Evolutionary conservation across 2,329 filamentous ascomycete genomes (phyloP).

Genomic region (Arthroderma sp.): DNA sequence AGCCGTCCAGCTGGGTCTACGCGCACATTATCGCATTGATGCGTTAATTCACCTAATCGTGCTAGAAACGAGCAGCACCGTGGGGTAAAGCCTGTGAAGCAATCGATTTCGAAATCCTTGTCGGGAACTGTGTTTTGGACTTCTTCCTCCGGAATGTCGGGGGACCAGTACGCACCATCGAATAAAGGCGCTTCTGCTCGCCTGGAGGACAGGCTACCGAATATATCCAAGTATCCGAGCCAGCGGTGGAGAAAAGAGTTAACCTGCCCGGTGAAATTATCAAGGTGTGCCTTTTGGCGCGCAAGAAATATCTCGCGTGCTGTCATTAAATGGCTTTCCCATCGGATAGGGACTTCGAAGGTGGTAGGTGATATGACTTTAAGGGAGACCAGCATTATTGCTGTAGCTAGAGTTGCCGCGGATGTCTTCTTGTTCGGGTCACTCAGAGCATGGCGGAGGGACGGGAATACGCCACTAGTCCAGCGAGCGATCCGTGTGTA

Average conservation of each 20-base stretch:
- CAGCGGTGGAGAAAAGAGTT: constrained; percentile 67
- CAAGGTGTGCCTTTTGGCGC: constrained; percentile 48
- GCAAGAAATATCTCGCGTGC: constrained; percentile 63
- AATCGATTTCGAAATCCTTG: constrained; percentile 61
- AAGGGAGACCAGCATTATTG: constrained; percentile 72
- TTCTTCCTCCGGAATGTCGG: constrained; percentile 13
- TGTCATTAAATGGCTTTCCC: constrained; percentile 66
- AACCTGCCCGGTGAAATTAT: constrained; percentile 42
- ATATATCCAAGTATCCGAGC: constrained; percentile 73
- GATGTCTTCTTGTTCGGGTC: constrained; percentile 52
- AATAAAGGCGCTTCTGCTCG: constrained; percentile 42
- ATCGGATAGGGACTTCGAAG: constrained; percentile 67
- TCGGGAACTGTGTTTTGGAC: constrained; percentile 34
- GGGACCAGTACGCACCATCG: constrained; percentile 38
- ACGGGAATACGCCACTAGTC: constrained; percentile 59
- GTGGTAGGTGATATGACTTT: constrained; percentile 74
- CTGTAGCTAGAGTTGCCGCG: constrained; percentile 62
- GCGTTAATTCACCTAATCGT: constrained; percentile 58
- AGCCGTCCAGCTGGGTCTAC: background rate
- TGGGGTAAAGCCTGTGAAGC: constrained; percentile 66
- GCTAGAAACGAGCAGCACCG: constrained; percentile 59
- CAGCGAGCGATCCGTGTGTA: constrained; percentile 65
- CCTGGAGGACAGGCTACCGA: constrained; percentile 58
- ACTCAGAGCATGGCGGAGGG: constrained; percentile 54
- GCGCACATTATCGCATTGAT: constrained; percentile 45